phyloP scores from a whole-genome alignment of 2,329 filamentous ascomycete species.

The Ophiostoma himal-ulmi region DNA sequence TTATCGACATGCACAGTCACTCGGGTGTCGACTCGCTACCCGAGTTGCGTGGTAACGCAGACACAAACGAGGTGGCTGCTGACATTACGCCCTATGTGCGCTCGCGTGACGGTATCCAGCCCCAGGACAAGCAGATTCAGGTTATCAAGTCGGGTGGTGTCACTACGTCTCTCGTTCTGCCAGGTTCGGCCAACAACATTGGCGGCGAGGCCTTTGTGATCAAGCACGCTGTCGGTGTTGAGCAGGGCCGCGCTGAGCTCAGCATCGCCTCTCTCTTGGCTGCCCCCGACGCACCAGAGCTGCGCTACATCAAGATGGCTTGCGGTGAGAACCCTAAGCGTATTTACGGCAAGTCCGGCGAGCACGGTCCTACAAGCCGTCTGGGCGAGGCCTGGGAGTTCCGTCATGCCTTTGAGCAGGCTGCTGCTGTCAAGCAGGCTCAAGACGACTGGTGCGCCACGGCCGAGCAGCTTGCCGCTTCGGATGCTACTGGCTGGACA shows the following conservation, averaged over 20 bases:
- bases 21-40: constrained; percentile 57
- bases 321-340: constrained; percentile 65
- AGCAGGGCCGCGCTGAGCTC: constrained; percentile 56
- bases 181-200: constrained; percentile 67
- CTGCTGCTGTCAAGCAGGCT: constrained; percentile 47
- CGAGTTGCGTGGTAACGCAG: constrained; percentile 46
- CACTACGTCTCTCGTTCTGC: constrained; percentile 60
- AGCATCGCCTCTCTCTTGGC: constrained; percentile 60
- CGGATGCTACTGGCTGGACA: constrained; percentile 50
- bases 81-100: constrained; percentile 64
- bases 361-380: constrained; percentile 52
- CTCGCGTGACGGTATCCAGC: constrained; percentile 59
- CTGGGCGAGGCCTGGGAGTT: constrained; percentile 66
- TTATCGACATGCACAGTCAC: constrained; percentile 69
- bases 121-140: constrained; percentile 58
- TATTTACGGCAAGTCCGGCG: constrained; percentile 51
- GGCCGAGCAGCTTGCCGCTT: constrained; percentile 48
- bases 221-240: constrained; percentile 59
- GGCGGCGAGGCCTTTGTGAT: constrained; percentile 64
- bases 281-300: constrained; percentile 57
- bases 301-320: constrained; percentile 69
- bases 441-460: constrained; percentile 65
- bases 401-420: constrained; percentile 61
- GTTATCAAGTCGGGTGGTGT: constrained; percentile 70
- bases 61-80: constrained; percentile 58